Evolutionary conservation across 805 yeast genomes (phyloP), one percentile per base, ranked within the genome.

Genomic region (Wickerhamiella alocasiicola): DNA sequence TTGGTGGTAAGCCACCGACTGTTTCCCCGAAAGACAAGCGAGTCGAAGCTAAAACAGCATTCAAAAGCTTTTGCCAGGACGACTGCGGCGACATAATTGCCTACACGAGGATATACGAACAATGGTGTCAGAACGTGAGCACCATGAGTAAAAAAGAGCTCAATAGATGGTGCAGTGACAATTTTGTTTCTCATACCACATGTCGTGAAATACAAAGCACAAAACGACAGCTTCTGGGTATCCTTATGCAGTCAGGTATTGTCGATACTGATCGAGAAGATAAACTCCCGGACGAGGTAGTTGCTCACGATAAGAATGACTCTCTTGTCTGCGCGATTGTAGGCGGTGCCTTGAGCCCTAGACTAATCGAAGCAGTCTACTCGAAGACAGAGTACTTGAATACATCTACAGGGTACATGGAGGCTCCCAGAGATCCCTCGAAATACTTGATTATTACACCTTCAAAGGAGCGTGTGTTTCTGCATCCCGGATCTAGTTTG

Each of bases 401-500:
- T 27, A 74, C 83, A 1, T 63, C 77, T 25, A 68, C 76, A 0
- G 98, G 98, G 17, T 72, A 96, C 0, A 69, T 88, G 32, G 87
- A 81, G 41, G 67, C 74, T n/a, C 95, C 87, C 51, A 81, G 85
- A 0, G 95, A 87, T 53, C 81, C 87, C 2, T 70, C 67, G 43
- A 64, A 68, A 44, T 78, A 79, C 44, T 79, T 77, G 54, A 73
- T 76, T 39, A 85, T 85, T 81, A 68, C 80, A 32, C 62, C 81
- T 48, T 74, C 74, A 51, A 83, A 78, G 39, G 68, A 66, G 38
- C 54, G 95, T 36, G 84, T 87, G 0, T 87, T 83, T 48, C 60
- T 83, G 17, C 96, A 88, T 54, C 96, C 97, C 1, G 75, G 91
- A 0, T 84, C 95, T 0, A 66, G 81, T 2, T 54, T 82, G 36